Evolutionary conservation across 208 protist species (phyloP), one percentile per base, ranked within the genome.

Genomic region (Novymonas esmeraldas): DNA sequence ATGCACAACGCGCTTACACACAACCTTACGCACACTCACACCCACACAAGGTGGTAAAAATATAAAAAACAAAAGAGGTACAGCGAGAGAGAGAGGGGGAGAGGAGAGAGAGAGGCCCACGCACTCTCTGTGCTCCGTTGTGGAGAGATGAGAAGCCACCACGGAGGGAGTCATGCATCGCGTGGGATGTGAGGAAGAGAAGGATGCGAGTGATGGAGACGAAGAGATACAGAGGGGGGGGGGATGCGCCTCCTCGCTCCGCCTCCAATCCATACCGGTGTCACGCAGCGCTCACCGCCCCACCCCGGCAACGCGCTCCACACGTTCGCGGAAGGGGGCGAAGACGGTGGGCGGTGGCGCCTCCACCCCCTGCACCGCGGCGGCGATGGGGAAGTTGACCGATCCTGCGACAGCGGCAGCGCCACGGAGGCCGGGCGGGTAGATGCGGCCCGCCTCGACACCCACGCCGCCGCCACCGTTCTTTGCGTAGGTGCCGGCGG

Each of bases 271-370:
- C 14, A n/a, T 41, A 26, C 7, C 18, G 26, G 7, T 26, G 10
- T 24, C 9, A 57, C 18, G 9, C 41, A 33, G 16, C 28, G 28
- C 22, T n/a, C 22, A 11, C 16, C 36, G 31, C 22, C 39, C 38
- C 2, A 20, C 11, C 16, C 24, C 16, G 20, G 22, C 36, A 7
- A 42, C 31, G 16, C 14, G 55, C 0, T 1, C 22, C 6, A 3
- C 16, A 2, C 6, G 38, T 18, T 60, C 46, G 5, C 28, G 58
- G 39, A 68, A 73, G 4, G 62, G 64, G 0, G 57, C 33, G 11
- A 64, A 65, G 24, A 62, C 58, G 26, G 68, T 36, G 6, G 58
- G 68, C 5, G 52, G 68, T 22, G 26, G 31, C 9, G 31, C 52
- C 2, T 36, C 42, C 6, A 6, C 13, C 29, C 2, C 29, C 57